Evolutionary conservation across 441 rosid species (phyloP).

Genomic region (Euphorbia corollata): DNA sequence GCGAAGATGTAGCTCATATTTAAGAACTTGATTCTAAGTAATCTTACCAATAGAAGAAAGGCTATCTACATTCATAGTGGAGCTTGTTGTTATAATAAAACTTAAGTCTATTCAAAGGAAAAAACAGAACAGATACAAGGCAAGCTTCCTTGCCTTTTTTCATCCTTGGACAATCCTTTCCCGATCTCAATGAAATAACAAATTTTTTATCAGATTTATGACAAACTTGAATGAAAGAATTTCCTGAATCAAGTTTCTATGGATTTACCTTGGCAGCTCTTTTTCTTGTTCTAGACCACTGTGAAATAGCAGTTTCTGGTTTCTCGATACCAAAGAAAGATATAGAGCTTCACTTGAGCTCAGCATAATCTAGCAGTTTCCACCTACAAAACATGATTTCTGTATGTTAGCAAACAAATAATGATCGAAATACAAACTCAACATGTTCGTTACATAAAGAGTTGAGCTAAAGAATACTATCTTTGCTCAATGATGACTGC

Average conservation of each 20-base stretch:
- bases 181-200: constrained; percentile 35
- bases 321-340: constrained; percentile 87
- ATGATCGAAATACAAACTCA: neutral
- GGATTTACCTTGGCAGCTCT: constrained; percentile 67
- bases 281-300: constrained; percentile 95
- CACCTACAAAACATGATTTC: constrained; percentile 43
- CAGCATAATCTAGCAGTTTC: constrained; percentile 94
- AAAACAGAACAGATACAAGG: constrained; percentile 39
- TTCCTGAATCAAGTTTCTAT: neutral
- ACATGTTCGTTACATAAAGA: neutral
- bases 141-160: constrained; percentile 79
- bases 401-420: neutral
- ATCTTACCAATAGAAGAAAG: constrained; percentile 89
- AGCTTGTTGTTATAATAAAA: constrained; percentile 86
- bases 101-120: constrained; percentile 53
- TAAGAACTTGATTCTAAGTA: neutral
- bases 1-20: neutral
- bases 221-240: neutral
- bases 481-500: constrained; percentile 89
- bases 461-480: constrained; percentile 39
- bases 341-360: constrained; percentile 84
- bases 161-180: constrained; percentile 85
- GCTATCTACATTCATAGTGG: constrained; percentile 72
- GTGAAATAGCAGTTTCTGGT: constrained; percentile 76
- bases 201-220: neutral